Percentiles rank a stretch among this genome's conserved stretches.
phyloP scores from a whole-genome alignment of 768 basidiomycete genomes.

The Mycena capillaripes region DNA sequence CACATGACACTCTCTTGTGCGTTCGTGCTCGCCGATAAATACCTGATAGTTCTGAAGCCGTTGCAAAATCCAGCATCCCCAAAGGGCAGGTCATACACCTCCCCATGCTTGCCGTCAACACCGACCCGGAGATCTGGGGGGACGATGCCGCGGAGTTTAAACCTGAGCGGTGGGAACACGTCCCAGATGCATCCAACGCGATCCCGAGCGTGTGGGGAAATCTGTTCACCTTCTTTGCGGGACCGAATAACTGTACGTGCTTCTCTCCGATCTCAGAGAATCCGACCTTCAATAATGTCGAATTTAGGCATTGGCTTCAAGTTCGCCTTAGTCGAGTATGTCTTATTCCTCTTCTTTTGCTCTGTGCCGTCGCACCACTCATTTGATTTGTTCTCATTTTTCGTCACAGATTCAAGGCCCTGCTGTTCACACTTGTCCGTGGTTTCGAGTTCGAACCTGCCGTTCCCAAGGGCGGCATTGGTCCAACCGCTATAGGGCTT shows the following conservation, averaged over 20 bases:
- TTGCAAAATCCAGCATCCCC: constrained; percentile 46
- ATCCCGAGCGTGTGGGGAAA: constrained; percentile 76
- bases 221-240: constrained; percentile 73
- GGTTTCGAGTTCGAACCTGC: constrained; percentile 60
- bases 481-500: background rate
- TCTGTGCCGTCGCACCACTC: background rate
- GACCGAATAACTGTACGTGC: constrained; percentile 39
- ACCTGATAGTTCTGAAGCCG: background rate
- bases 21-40: background rate
- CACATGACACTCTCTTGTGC: constrained; percentile 52
- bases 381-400: constrained; percentile 12
- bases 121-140: constrained; percentile 70
- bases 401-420: constrained; percentile 34
- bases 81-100: constrained; percentile 62
- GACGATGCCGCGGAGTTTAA: constrained; percentile 74
- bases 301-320: constrained; percentile 70
- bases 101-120: constrained; percentile 67
- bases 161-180: constrained; percentile 74
- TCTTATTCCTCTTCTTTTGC: background rate
- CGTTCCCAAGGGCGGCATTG: constrained; percentile 1
- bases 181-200: constrained; percentile 57
- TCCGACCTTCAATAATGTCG: background rate
- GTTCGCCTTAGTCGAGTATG: constrained; percentile 76
- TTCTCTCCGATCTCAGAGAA: background rate
- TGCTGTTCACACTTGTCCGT: constrained; percentile 42